A percentile compares a stretch with the other conserved stretches of the same genome.
Evolutionary conservation across 1,284 basidiomycete species (phyloP).

Genomic region (Xerocomus amazonicus): DNA sequence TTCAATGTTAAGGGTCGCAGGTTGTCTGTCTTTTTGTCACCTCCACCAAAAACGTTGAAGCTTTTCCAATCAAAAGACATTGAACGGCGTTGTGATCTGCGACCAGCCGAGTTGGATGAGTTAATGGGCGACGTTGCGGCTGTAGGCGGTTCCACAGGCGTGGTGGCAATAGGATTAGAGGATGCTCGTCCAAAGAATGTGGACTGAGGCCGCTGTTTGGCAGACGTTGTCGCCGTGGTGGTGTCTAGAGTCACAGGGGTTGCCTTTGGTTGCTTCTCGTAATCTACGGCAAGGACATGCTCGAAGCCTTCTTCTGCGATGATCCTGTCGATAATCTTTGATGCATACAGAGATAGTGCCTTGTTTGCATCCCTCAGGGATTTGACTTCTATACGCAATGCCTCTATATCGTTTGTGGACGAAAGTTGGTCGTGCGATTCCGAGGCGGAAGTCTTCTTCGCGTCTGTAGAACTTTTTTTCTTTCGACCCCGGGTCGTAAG

Average conservation of each 20-base stretch:
- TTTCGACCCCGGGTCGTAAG: constrained; percentile 44
- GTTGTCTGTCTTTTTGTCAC: constrained; percentile 58
- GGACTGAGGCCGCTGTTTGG: constrained; percentile 59
- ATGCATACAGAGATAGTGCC: constrained; percentile 88
- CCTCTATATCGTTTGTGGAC: constrained; percentile 57
- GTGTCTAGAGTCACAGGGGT: constrained; percentile 23
- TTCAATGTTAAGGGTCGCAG: constrained; percentile 72
- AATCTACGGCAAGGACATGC: constrained; percentile 86
- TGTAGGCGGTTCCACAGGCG: constrained; percentile 33
- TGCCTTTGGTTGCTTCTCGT: constrained; percentile 53
- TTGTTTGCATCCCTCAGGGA: constrained; percentile 93
- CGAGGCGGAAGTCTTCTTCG: constrained; percentile 39
- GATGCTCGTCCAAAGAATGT: constrained; percentile 46
- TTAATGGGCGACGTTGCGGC: constrained; percentile 38
- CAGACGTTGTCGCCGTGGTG: constrained; percentile 14
- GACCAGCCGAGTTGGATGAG: constrained; percentile 26
- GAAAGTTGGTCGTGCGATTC: constrained; percentile 43
- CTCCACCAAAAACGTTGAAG: constrained; percentile 62
- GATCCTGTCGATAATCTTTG: constrained; percentile 95
- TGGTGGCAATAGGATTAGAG: constrained; percentile 37
- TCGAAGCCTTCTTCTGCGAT: constrained; percentile 93
- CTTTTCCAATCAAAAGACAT: constrained; percentile 79
- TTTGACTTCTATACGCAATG: constrained; percentile 78
- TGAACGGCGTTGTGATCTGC: constrained; percentile 62
- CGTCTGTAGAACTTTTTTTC: constrained; percentile 47